These are phyloP conservation scores for Hyaloscypha variabilis DNA, from an alignment of 495 filamentous ascomycete genomes.

Conservation along the genomic window DNA sequence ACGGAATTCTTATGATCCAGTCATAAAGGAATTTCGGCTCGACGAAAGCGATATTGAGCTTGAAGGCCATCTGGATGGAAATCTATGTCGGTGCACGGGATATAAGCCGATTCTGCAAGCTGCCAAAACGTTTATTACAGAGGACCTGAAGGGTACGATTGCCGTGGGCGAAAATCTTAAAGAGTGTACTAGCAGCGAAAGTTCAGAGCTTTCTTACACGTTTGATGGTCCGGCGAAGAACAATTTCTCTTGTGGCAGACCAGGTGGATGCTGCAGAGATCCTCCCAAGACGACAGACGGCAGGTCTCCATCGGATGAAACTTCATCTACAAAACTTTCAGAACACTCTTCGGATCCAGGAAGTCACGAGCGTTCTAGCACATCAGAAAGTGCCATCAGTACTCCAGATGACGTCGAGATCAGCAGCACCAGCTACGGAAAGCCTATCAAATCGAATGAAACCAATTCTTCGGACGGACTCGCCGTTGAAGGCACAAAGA, in stretches of 20 bases:
- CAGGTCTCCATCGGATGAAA: background rate
- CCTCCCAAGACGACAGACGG: conserved; percentile 19
- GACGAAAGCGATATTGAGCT: conserved; percentile 39
- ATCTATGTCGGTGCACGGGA: conserved; percentile 45
- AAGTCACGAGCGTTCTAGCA: conserved; percentile 4
- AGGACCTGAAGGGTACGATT: conserved; percentile 43
- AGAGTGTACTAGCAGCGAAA: background rate
- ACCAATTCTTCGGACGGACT: conserved; percentile 3
- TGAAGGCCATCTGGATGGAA: conserved; percentile 43
- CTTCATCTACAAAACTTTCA: background rate
- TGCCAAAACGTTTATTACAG: conserved; percentile 52
- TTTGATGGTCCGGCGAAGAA: conserved; percentile 21
- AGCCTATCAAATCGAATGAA: conserved; percentile 36
- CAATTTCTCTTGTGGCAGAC: conserved; percentile 37
- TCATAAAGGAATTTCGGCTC: conserved; percentile 35
- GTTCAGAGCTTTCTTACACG: conserved; percentile 16
- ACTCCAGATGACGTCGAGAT: conserved; percentile 19
- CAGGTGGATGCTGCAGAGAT: conserved; percentile 44
- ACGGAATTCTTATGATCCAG: conserved; percentile 41
- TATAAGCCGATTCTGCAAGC: conserved; percentile 46
- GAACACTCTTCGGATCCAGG: conserved; percentile 18
- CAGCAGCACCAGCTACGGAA: conserved; percentile 32
- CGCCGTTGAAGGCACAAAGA: conserved; percentile 20
- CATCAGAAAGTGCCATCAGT: conserved; percentile 4
- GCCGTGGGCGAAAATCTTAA: background rate